Evolutionary conservation across 768 basidiomycete species (phyloP), one percentile per base, ranked within the genome.

Genomic region (Russula dissimulans): DNA sequence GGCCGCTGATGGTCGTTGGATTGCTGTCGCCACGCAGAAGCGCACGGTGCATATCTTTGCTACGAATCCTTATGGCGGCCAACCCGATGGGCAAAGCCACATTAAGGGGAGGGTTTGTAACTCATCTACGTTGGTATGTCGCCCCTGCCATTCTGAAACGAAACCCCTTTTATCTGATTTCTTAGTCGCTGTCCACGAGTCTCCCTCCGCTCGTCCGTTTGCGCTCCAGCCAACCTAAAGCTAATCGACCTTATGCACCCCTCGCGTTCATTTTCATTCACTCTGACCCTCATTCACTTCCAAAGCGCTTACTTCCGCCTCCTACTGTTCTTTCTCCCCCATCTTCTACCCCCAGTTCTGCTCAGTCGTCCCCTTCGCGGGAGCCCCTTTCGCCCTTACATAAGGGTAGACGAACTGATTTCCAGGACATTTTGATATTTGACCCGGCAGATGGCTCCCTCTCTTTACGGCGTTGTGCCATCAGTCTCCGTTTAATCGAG

Each of bases 21-120:
- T 83, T 17, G 89, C 82, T 3, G 71, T 90, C 39, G 81, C 78
- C n/a, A 89, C 85, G 42, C 67, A 75, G 67, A 83, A 83, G 65
- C 70, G 82, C 58, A 87, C 82, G 0, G 71, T 85, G 22, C 89
- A 92, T 71, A 72, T 91, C 0, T 92, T 90, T 67, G 81, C 85
- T 8, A 75, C 85, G 8, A 87, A 91, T 69, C 89, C 89, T 4
- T 85, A 85, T 59, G 91, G 89, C 1, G 87, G 91, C 4, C 75
- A 75, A 38, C 75, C 85, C 1, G 84, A 90, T 72, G 71, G 80
- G 36, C 70, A 70, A 38, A 85, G 86, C 51, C 85, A 88, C 71
- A 65, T 85, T 56, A 77, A 79, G 41, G 81, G 80, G 6, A 74
- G 74, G 67, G 83, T 89, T 0, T 69, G 73, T 67, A 87, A 91